Evolutionary conservation across 2,329 filamentous ascomycete genomes (phyloP).

Genomic region (Pyricularia sp.): DNA sequence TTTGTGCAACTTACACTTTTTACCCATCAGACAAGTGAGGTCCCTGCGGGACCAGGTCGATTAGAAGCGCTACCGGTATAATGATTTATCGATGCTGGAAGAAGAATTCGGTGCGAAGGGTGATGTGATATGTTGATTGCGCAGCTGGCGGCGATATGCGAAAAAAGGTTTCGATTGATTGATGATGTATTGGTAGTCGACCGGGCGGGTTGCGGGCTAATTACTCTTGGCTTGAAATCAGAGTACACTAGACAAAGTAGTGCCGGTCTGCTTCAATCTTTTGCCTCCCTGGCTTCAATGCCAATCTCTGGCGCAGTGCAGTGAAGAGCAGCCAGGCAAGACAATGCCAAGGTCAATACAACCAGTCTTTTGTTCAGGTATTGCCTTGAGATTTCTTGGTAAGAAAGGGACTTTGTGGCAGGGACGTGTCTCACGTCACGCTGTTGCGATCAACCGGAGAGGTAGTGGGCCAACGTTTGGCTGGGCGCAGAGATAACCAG

Average conservation of each 20-base stretch:
- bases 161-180: background rate
- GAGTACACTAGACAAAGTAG: background rate
- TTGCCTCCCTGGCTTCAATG: background rate
- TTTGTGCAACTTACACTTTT: constrained; percentile 1
- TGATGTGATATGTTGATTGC: background rate
- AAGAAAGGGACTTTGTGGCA: background rate
- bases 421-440: background rate
- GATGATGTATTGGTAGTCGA: background rate
- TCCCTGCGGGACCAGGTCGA: background rate
- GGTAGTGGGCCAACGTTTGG: background rate
- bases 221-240: background rate
- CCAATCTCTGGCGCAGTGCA: background rate
- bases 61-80: background rate
- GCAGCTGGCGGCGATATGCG: background rate
- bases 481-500: background rate
- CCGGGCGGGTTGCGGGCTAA: background rate
- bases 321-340: background rate
- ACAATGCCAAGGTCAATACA: background rate
- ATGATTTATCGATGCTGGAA: background rate
- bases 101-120: background rate
- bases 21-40: constrained; percentile 1
- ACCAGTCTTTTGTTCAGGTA: background rate
- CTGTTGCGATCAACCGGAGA: background rate
- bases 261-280: background rate
- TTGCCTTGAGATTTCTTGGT: background rate